These are phyloP conservation scores for Beta macrorhiza DNA, from an alignment of 179 eudicot species.

Conservation along the genomic window DNA sequence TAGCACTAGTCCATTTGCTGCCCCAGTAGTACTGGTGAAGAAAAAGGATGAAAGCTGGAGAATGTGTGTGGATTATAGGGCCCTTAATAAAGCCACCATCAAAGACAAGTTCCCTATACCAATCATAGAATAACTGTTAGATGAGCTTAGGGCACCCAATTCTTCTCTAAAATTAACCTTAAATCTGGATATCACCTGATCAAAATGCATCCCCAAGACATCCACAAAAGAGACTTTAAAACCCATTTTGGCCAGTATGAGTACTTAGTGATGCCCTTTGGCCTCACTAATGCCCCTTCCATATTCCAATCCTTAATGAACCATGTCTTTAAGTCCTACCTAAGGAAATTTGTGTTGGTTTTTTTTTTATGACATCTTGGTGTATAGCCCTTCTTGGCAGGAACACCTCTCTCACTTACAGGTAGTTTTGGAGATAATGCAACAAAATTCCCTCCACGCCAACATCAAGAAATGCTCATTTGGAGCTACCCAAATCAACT, in stretches of 20 bases:
- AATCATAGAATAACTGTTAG: neutral
- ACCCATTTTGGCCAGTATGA: neutral
- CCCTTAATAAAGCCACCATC: neutral
- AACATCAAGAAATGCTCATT: neutral
- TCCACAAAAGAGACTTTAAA: neutral
- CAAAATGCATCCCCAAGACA: neutral
- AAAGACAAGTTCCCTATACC: slow-evolving; percentile 4
- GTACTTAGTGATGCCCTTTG: neutral
- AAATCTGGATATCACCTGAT: neutral
- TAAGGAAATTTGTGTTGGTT: neutral
- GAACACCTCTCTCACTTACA: neutral
- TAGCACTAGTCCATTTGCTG: neutral
- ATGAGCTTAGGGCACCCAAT: neutral
- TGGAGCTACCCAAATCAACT: neutral
- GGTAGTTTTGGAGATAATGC: neutral
- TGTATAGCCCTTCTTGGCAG: neutral
- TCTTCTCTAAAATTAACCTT: neutral
- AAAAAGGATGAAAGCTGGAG: slow-evolving; percentile 8
- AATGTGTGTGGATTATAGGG: slow-evolving; percentile 9
- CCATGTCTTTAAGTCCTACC: neutral
- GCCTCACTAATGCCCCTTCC: neutral
- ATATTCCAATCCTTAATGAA: neutral
- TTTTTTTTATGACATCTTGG: neutral
- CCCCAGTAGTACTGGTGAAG: neutral
- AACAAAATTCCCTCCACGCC: neutral